Conservation (phyloP, 1,284 basidiomycete species). For the Ceratorhiza oryzae-sativae region DNA sequence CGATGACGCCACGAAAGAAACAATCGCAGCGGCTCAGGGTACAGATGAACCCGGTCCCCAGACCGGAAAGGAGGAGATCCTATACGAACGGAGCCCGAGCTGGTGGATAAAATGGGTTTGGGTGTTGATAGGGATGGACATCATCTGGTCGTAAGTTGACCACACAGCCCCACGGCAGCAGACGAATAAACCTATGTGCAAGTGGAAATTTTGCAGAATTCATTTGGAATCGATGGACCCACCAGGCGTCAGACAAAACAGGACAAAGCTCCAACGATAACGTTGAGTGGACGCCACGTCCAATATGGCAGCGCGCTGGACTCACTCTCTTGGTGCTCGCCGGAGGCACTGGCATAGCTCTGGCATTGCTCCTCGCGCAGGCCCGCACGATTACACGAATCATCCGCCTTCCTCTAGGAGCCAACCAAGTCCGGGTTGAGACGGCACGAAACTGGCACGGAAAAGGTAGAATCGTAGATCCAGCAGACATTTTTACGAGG, state of each 20-base stretch:
- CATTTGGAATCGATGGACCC: constrained; percentile 36
- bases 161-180: not conserved
- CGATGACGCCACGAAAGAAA: constrained; percentile 11
- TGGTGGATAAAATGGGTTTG: constrained; percentile 39
- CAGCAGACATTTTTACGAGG: not conserved
- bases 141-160: constrained; percentile 31
- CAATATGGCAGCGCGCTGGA: constrained; percentile 34
- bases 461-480: constrained; percentile 3
- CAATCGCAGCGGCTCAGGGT: not conserved
- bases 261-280: not conserved
- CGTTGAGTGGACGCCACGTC: constrained; percentile 20
- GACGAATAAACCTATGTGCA: not conserved
- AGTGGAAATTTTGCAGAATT: constrained; percentile 38
- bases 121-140: constrained; percentile 34
- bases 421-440: constrained; percentile 17
- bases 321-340: constrained; percentile 24
- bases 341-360: constrained; percentile 32
- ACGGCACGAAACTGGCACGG: constrained; percentile 30
- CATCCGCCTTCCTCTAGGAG: not conserved
- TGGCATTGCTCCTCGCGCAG: constrained; percentile 22
- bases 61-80: constrained; percentile 17
- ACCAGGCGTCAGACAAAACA: not conserved
- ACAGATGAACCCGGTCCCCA: not conserved
- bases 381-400: constrained; percentile 29
- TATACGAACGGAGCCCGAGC: constrained; percentile 29